These are phyloP conservation scores for Casuarina glauca DNA, from an alignment of 306 rosid species.

Conservation along the genomic window DNA sequence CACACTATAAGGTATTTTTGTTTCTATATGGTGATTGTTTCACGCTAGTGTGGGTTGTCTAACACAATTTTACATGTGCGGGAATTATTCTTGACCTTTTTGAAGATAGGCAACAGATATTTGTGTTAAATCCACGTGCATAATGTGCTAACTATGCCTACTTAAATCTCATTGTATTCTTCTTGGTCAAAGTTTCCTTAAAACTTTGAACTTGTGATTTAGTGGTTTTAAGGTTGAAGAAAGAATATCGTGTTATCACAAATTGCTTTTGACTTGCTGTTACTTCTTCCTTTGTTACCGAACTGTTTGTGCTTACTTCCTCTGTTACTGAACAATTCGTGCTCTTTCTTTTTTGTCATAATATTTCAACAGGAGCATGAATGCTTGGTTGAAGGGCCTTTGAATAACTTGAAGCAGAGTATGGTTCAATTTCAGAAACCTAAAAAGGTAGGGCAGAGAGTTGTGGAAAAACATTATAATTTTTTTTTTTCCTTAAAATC, in stretches of 20 bases:
- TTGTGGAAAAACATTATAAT: neutral
- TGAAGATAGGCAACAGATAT: neutral
- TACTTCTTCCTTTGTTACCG: neutral
- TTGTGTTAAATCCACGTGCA: neutral
- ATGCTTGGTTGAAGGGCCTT: slow-evolving; percentile 98
- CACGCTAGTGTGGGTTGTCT: slow-evolving; percentile 9
- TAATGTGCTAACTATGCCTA: neutral
- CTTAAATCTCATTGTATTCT: neutral
- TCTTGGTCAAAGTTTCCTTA: neutral
- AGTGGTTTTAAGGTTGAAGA: neutral
- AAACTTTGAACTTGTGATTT: neutral
- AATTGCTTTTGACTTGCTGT: neutral
- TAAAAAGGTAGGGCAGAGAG: slow-evolving; percentile 63
- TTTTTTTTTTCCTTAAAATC: neutral
- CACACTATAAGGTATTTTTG: slow-evolving; percentile 87
- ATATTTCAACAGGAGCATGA: slow-evolving; percentile 71
- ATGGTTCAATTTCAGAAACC: slow-evolving; percentile 99
- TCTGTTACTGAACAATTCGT: neutral
- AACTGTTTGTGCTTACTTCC: neutral
- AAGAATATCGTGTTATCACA: neutral
- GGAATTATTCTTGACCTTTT: neutral
- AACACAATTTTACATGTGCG: slow-evolving; percentile 9
- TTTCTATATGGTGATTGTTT: neutral
- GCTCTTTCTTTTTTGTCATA: slow-evolving; percentile 1
- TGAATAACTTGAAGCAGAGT: slow-evolving; percentile 96